Conservation (phyloP, 371 early-diverging fungal genomes). For the Mucor velutinosus region DNA sequence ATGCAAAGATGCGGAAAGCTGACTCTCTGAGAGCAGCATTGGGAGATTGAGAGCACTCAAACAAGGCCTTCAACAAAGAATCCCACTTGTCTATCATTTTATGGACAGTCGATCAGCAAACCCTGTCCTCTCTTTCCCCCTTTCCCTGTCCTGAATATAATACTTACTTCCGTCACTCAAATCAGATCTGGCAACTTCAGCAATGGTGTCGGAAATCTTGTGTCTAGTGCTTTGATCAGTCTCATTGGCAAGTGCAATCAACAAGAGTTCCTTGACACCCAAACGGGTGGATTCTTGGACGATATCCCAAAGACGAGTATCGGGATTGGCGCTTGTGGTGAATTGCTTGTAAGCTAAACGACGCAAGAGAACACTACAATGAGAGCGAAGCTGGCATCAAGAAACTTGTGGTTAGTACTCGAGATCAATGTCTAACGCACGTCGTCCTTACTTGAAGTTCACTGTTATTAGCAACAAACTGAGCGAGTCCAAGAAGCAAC, state of each 20-base stretch:
- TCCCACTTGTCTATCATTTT: constrained; percentile 68
- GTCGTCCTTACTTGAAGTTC: constrained; percentile 52
- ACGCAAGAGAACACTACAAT: constrained; percentile 87
- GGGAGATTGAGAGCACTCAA: constrained; percentile 78
- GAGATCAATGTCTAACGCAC: not conserved
- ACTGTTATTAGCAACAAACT: constrained; percentile 56
- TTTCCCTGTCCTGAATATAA: no score
- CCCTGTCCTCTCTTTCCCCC: not conserved
- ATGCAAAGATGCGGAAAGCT: constrained; percentile 86
- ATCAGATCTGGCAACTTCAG: constrained; percentile 82
- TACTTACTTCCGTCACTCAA: constrained; percentile 64
- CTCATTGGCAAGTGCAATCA: constrained; percentile 79
- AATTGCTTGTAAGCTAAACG: constrained; percentile 77
- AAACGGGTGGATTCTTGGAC: constrained; percentile 66
- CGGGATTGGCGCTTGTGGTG: constrained; percentile 48
- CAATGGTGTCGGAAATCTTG: constrained; percentile 90
- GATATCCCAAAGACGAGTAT: constrained; percentile 71
- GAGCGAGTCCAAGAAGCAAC: constrained; percentile 69
- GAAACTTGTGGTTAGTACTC: not conserved
- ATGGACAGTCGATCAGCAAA: not conserved
- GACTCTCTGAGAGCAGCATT: constrained; percentile 80
- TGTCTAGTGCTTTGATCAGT: constrained; percentile 72
- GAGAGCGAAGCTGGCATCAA: constrained; percentile 76
- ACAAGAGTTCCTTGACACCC: constrained; percentile 71
- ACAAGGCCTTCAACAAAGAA: constrained; percentile 77